phyloP scores from a whole-genome alignment of 257 asterid species.

The Nicotiana tomentosiformis region DNA sequence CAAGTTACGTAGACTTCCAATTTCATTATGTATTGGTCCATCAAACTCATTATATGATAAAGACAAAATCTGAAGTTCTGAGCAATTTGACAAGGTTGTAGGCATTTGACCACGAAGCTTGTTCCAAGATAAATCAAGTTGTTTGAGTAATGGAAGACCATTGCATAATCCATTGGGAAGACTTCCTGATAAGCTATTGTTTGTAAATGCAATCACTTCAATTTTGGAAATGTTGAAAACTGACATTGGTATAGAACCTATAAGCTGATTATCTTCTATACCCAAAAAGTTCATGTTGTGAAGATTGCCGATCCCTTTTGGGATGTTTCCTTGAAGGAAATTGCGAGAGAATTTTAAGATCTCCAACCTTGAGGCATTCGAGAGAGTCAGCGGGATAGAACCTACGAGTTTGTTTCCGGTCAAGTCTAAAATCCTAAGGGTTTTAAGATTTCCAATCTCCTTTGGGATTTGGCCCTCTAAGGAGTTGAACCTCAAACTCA shows the following conservation, averaged over 20 bases:
- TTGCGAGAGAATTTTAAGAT: not conserved
- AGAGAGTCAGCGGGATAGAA: not conserved
- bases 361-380: not conserved
- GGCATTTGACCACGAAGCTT: not conserved
- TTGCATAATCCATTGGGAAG: not conserved
- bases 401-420: not conserved
- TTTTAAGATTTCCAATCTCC: not conserved
- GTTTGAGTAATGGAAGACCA: not conserved
- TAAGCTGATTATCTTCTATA: conserved; percentile 12
- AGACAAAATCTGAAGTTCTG: not conserved
- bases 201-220: not conserved
- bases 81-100: not conserved
- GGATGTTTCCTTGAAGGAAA: not conserved
- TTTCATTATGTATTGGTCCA: not conserved
- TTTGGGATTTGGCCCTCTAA: conserved; percentile 8
- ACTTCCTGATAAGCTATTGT: not conserved
- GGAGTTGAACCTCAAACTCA: conserved; percentile 3
- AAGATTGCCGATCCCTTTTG: conserved; percentile 13
- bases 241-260: not conserved
- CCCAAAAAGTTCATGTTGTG: not conserved
- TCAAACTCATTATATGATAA: not conserved
- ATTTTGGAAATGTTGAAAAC: not conserved
- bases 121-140: not conserved
- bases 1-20: not conserved
- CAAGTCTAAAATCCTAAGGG: not conserved